Conservation (phyloP, 1,139 yeast species). For the Candida pseudoviswanathii region DNA sequence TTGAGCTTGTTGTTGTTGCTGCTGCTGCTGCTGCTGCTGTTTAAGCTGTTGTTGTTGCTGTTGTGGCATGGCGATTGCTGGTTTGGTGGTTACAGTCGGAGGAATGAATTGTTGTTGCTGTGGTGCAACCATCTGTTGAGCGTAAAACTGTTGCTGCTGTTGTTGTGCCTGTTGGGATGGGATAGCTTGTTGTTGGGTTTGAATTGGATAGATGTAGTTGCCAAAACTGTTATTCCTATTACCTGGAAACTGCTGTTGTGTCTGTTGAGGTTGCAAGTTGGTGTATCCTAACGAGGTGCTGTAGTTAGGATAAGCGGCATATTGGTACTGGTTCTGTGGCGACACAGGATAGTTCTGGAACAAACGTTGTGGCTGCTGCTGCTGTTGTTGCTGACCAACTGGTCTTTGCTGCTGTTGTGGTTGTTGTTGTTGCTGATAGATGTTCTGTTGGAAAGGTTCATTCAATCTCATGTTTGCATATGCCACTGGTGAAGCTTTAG, state of each 20-base stretch:
- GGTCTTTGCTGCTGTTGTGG: slow-evolving; percentile 8
- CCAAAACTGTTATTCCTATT: slow-evolving; percentile 15
- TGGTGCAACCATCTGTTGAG: slow-evolving; percentile 10
- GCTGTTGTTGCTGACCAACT: slow-evolving; percentile 3
- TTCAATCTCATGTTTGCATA: slow-evolving; percentile 18
- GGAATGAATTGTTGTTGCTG: slow-evolving; percentile 12
- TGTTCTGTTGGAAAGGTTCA: slow-evolving; percentile 7
- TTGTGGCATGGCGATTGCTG: not conserved
- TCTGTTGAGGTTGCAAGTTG: slow-evolving; percentile 1
- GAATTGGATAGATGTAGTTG: slow-evolving; percentile 14
- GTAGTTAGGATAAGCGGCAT: slow-evolving; percentile 14
- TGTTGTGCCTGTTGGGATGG: slow-evolving; percentile 7
- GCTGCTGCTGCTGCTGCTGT: slow-evolving; percentile 4
- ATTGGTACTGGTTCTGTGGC: slow-evolving; percentile 15
- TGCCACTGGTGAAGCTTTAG: slow-evolving; percentile 40
- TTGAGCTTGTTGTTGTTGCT: not conserved
- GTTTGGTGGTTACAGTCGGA: slow-evolving; percentile 5
- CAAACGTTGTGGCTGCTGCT: slow-evolving; percentile 11
- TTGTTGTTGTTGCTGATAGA: slow-evolving; percentile 14
- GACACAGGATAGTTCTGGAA: slow-evolving; percentile 14
- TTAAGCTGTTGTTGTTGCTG: slow-evolving; percentile 5
- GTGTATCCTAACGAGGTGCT: slow-evolving; percentile 10
- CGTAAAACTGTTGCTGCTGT: slow-evolving; percentile 7
- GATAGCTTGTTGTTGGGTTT: slow-evolving; percentile 11
- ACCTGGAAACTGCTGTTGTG: slow-evolving; percentile 11